These are phyloP conservation scores for Narthecium ossifragum DNA, from an alignment of 106 monocot species.

Conservation along the genomic window DNA sequence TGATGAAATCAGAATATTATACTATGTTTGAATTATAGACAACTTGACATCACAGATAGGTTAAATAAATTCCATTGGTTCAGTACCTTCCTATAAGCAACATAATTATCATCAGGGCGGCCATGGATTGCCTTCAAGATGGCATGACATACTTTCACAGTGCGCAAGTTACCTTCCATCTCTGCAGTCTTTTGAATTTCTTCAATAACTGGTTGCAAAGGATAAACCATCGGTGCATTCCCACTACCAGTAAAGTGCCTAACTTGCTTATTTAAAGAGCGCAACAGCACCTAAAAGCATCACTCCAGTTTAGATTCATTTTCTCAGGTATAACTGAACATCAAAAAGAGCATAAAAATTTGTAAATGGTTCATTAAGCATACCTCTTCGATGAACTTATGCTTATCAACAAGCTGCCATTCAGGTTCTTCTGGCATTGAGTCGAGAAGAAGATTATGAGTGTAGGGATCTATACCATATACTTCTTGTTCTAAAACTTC, in stretches of 20 bases:
- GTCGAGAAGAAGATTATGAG: conserved; percentile 93
- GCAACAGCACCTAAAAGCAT: conserved; percentile 62
- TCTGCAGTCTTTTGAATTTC: conserved; percentile 75
- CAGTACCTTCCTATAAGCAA: conserved; percentile 90
- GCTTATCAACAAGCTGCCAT: conserved; percentile 61
- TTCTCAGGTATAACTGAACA: background rate
- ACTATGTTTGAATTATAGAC: no score
- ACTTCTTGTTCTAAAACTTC: conserved; percentile 99
- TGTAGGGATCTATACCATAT: conserved; percentile 98
- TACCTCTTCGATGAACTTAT: conserved; percentile 96
- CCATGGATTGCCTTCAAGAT: conserved; percentile 74
- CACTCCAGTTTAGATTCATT: conserved; percentile 6
- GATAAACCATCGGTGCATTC: conserved; percentile 89
- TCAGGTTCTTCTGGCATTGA: conserved; percentile 81
- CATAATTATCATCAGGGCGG: conserved; percentile 91
- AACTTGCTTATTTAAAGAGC: conserved; percentile 74
- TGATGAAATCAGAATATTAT: conserved; percentile 23
- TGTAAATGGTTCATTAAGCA: no score
- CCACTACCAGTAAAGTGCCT: conserved; percentile 83
- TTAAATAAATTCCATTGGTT: no score
- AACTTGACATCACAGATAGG: no score
- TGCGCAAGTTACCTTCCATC: conserved; percentile 39
- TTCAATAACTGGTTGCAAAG: conserved; percentile 66
- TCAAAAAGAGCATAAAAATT: no score
- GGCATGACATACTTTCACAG: conserved; percentile 53